These are phyloP conservation scores for Lecanicillium sp. DNA, from an alignment of 2,329 filamentous ascomycete species.

Conservation along the genomic window DNA sequence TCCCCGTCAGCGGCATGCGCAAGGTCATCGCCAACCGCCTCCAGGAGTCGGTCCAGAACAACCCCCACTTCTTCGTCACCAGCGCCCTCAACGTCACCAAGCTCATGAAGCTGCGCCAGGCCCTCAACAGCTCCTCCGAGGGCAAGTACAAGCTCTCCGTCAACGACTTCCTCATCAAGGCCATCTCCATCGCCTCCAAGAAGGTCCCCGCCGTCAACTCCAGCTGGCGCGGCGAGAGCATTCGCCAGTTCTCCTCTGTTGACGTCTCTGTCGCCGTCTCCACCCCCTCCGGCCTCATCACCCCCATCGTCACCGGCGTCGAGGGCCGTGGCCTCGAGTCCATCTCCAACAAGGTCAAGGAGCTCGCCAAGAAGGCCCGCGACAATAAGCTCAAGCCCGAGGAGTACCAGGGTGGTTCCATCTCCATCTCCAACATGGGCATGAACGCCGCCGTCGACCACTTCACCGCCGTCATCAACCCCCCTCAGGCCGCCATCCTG, in stretches of 20 bases:
- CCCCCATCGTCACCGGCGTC: constrained; percentile 89
- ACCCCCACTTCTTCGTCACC: constrained; percentile 97
- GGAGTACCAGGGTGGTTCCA: constrained; percentile 97
- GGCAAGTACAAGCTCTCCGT: constrained; percentile 99
- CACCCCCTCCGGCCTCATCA: constrained; percentile 90
- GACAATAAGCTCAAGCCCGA: constrained; percentile 99
- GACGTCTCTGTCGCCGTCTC: constrained; percentile 95
- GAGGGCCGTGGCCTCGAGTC: constrained; percentile 79
- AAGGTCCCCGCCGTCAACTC: constrained; percentile 97
- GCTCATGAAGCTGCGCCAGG: constrained; percentile 91
- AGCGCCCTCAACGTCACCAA: constrained; percentile 87
- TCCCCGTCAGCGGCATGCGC: constrained; percentile 85
- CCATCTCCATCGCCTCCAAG: constrained; percentile 76
- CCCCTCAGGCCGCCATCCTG: constrained; percentile 90
- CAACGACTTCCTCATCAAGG: constrained; percentile 99
- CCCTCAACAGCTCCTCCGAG: constrained; percentile 80
- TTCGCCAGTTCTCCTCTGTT: constrained; percentile 88
- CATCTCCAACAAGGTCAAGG: constrained; percentile 88
- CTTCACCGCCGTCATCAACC: constrained; percentile 99
- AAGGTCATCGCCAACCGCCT: constrained; percentile 95
- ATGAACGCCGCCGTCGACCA: constrained; percentile 96
- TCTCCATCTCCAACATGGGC: constrained; percentile 99
- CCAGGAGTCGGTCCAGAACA: constrained; percentile 79
- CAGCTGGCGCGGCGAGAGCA: constrained; percentile 83
- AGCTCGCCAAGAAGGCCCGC: constrained; percentile 90